phyloP scores from a whole-genome alignment of 768 basidiomycete genomes.

The Leccinum rimulosum region DNA sequence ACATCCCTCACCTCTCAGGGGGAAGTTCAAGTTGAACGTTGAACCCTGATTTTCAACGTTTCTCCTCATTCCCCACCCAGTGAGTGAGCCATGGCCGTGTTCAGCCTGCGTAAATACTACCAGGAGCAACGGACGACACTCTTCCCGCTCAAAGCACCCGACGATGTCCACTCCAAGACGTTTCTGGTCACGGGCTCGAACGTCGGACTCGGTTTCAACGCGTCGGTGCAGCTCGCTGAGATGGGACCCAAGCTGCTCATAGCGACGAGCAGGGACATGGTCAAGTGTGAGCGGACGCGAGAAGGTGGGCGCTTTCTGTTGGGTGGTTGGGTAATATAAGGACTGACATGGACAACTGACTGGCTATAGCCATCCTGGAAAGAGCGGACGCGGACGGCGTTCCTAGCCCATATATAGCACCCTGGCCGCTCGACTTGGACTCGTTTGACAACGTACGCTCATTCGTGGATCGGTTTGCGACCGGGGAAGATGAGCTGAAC shows the following conservation, averaged over 20 bases:
- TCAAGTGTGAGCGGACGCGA: slow-evolving; percentile 20
- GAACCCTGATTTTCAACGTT: too few species aligned
- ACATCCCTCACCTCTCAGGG: too few species aligned
- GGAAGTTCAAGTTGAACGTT: too few species aligned
- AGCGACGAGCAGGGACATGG: slow-evolving; percentile 31
- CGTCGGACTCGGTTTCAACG: slow-evolving; percentile 32
- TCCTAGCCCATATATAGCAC: slow-evolving; percentile 8
- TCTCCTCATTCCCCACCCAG: too few species aligned
- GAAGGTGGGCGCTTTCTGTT: slow-evolving; percentile 5
- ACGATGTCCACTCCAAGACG: slow-evolving; percentile 43
- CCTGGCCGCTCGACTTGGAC: slow-evolving; percentile 34
- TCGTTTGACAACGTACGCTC: slow-evolving; percentile 29
- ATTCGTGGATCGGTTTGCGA: slow-evolving; percentile 31
- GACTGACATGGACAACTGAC: neutral
- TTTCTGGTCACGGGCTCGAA: slow-evolving; percentile 50
- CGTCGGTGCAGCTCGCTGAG: slow-evolving; percentile 29
- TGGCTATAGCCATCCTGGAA: slow-evolving; percentile 7
- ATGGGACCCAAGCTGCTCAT: slow-evolving; percentile 32
- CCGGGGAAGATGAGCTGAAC: slow-evolving; percentile 22
- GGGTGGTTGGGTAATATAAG: neutral
- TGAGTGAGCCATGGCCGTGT: neutral
- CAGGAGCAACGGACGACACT: slow-evolving; percentile 23
- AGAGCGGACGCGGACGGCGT: slow-evolving; percentile 4
- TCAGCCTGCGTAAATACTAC: slow-evolving; percentile 6
- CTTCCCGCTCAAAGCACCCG: slow-evolving; percentile 2